Evolutionary conservation across 208 protist genomes (phyloP), one percentile per base, ranked within the genome.

Genomic region (Borovskyia barvae): DNA sequence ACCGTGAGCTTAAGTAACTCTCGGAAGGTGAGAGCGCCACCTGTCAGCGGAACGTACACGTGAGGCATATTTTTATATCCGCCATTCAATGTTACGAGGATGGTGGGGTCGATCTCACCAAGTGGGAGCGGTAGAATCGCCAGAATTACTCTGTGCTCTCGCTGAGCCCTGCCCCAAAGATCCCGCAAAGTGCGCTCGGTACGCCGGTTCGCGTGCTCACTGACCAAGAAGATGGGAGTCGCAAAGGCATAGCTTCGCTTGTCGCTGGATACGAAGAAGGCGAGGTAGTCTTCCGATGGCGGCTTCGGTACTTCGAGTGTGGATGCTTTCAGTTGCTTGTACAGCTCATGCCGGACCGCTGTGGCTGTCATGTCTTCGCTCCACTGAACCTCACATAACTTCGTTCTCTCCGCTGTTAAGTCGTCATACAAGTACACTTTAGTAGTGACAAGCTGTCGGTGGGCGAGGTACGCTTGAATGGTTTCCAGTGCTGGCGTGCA

Each of bases 21-120:
- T 2, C 36, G 56, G 41, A 86, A 51, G 5, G 71, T 80, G 15
- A 75, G 15, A 15, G 14, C 22, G 20, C 25, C 26, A 3, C n/a
- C 37, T 11, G 57, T 45, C 0, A 35, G 35, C 2, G 46, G 50
- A 1, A 82, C 22, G 62, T 80, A 87, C 14, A 87, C 67, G 30
- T 57, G 60, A 14, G 80, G 80, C 59, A 78, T 69, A 28, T 40
- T 59, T 1, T 50, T 59, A 68, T 75, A 87, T 3, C 76, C 76
- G 5, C 59, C 37, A 51, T 87, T 87, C 29, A 82, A 55, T 28
- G 60, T 47, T 15, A 86, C 30, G 40, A 43, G 45, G 17, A 39
- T 24, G 5, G 24, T 22, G 9, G 68, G 35, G 40, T 70, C 41
- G 24, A 82, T 46, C 5, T 43, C 7, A 5, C 26, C 17, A 35